Conservation (phyloP, 1,284 basidiomycete genomes). For the Fomes fomentarius region DNA sequence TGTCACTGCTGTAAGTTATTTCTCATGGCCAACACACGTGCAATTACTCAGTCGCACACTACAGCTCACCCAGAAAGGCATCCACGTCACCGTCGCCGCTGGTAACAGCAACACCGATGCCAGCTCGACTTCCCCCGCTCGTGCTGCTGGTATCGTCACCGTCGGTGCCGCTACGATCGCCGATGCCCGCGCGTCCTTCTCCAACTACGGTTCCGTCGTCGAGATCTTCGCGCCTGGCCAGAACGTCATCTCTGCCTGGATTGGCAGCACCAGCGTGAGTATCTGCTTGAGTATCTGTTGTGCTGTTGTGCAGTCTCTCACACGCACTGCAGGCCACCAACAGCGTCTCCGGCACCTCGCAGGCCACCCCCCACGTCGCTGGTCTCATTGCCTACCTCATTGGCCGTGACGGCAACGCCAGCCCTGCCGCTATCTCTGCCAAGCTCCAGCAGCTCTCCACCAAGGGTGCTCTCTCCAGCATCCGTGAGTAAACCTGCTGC, state of each 20-base stretch:
- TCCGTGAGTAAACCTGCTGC: conserved; percentile 26
- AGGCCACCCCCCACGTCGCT: conserved; percentile 38
- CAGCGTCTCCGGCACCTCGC: conserved; percentile 38
- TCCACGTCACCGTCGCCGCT: conserved; percentile 36
- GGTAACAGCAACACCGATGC: conserved; percentile 34
- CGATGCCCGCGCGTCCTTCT: conserved; percentile 44
- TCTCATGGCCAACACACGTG: neutral
- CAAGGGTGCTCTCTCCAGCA: conserved; percentile 31
- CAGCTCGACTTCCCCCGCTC: conserved; percentile 32
- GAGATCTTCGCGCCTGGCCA: conserved; percentile 40
- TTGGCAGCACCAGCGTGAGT: conserved; percentile 30
- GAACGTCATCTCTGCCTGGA: conserved; percentile 31
- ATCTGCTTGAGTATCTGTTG: neutral
- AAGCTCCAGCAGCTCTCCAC: conserved; percentile 28
- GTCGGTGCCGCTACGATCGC: conserved; percentile 62
- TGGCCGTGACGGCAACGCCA: conserved; percentile 30
- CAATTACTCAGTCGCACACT: too few relatives aligned
- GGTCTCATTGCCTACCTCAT: conserved; percentile 41
- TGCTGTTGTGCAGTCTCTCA: too few relatives aligned
- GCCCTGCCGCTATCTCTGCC: conserved; percentile 33
- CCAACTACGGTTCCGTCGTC: conserved; percentile 39
- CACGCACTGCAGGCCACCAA: conserved; percentile 24
- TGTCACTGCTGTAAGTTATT: conserved; percentile 39
- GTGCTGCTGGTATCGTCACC: conserved; percentile 51
- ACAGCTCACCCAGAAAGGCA: conserved; percentile 29